A percentile compares a stretch with the other conserved stretches of the same genome.
These are phyloP conservation scores for Papiliotrema terrestris DNA, from an alignment of 1,284 basidiomycete genomes.

Conservation along the genomic window DNA sequence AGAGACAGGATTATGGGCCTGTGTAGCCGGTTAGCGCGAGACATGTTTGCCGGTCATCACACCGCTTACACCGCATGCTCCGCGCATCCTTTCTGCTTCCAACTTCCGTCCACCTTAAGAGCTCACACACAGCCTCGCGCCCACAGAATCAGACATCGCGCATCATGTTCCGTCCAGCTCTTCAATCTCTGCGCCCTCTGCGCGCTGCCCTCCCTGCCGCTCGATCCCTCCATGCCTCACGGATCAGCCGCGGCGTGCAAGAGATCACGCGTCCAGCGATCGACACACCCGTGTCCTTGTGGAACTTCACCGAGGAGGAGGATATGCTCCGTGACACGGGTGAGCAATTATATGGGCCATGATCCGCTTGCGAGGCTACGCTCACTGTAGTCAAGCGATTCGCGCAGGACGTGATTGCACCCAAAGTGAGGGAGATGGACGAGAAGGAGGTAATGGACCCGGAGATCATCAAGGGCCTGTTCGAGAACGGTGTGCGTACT, in stretches of 20 bases:
- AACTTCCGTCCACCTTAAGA: no score
- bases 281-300: slow-evolving; percentile 52
- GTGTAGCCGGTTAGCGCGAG: not conserved
- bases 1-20: no score
- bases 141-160: not conserved
- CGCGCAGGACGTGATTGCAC: slow-evolving; percentile 81
- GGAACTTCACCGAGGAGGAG: slow-evolving; percentile 86
- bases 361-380: not conserved
- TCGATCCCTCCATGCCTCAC: slow-evolving; percentile 24
- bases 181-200: slow-evolving; percentile 10
- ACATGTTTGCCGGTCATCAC: no score
- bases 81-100: no score
- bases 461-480: slow-evolving; percentile 78
- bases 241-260: slow-evolving; percentile 24
- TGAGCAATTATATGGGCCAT: slow-evolving; percentile 45
- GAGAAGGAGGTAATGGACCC: slow-evolving; percentile 96
- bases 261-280: slow-evolving; percentile 41
- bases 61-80: no score
- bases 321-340: slow-evolving; percentile 83
- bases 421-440: slow-evolving; percentile 95
- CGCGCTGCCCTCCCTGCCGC: slow-evolving; percentile 10
- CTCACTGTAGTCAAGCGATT: slow-evolving; percentile 70
- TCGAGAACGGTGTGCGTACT: slow-evolving; percentile 82
- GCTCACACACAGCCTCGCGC: not conserved
- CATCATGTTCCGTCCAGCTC: slow-evolving; percentile 2